These are phyloP conservation scores for Penicillium bovifimosum DNA, from an alignment of 495 filamentous ascomycete species.

Conservation along the genomic window DNA sequence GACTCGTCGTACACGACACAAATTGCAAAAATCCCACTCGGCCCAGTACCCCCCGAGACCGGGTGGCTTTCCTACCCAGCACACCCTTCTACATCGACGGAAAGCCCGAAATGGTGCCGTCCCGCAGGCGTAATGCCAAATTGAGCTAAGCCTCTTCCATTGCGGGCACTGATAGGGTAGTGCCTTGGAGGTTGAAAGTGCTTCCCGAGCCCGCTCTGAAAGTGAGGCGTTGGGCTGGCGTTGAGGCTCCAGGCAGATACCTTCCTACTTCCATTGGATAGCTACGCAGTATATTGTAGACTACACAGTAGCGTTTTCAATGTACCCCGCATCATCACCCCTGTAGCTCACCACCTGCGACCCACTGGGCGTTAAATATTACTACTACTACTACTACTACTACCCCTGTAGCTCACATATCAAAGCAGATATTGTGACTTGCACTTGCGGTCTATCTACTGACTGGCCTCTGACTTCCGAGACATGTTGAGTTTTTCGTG, in stretches of 20 bases:
- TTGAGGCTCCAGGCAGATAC: not conserved
- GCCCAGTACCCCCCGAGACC: not conserved
- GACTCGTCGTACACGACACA: not conserved
- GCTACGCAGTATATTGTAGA: no score
- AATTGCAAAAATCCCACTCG: not conserved
- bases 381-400: no score
- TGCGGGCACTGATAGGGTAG: no score
- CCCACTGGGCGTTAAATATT: no score
- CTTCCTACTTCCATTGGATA: no score
- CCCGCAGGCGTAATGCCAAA: not conserved
- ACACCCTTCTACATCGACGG: not conserved
- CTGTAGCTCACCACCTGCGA: no score
- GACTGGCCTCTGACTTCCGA: not conserved
- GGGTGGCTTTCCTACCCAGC: not conserved
- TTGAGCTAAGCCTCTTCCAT: not conserved
- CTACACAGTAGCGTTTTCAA: no score
- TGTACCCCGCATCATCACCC: no score
- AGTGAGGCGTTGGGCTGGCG: no score
- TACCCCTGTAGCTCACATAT: no score
- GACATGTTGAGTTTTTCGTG: not conserved
- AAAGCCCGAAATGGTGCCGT: constrained; percentile 2
- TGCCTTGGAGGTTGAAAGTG: no score
- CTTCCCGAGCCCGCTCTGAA: not conserved
- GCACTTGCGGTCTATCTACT: not conserved
- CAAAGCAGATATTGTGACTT: not conserved